A percentile compares a stretch with the other conserved stretches of the same genome.
These are phyloP conservation scores for Backusella australiensis DNA, from an alignment of 192 early-diverging fungal genomes.

Conservation along the genomic window DNA sequence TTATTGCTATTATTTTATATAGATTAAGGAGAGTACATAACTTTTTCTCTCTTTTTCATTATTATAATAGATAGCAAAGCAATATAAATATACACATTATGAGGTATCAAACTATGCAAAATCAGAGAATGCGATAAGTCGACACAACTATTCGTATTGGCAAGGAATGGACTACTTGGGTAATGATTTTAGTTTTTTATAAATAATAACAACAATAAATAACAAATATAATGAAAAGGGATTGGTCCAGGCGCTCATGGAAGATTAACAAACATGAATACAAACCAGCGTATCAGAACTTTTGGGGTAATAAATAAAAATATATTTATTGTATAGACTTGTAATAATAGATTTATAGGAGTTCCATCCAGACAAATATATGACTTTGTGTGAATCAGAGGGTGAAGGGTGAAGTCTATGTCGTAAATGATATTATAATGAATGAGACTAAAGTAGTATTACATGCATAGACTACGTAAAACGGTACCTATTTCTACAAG, in stretches of 20 bases:
- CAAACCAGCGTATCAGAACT: constrained; percentile 32
- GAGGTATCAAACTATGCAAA: constrained; percentile 55
- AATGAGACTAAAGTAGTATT: not conserved
- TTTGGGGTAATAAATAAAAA: constrained; percentile 36
- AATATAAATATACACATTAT: constrained; percentile 50
- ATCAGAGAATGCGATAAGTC: constrained; percentile 38
- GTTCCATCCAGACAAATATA: constrained; percentile 52
- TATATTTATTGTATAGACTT: not conserved
- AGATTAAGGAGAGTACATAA: not conserved
- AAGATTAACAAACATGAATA: constrained; percentile 32
- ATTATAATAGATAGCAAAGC: constrained; percentile 25
- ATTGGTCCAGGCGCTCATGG: constrained; percentile 59
- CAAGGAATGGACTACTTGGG: constrained; percentile 54
- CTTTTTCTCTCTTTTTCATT: not conserved
- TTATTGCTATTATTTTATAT: too few species aligned
- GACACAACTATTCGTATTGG: constrained; percentile 57
- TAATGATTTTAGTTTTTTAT: constrained; percentile 7
- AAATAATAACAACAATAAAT: not conserved
- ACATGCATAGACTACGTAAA: constrained; percentile 11
- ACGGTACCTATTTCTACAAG: constrained; percentile 7
- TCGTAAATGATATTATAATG: not conserved
- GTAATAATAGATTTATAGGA: constrained; percentile 25
- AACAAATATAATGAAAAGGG: constrained; percentile 20
- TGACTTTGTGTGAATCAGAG: constrained; percentile 40
- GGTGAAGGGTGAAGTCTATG: constrained; percentile 41